Conservation (phyloP, 306 rosid genomes). For the Morella rubra region DNA sequence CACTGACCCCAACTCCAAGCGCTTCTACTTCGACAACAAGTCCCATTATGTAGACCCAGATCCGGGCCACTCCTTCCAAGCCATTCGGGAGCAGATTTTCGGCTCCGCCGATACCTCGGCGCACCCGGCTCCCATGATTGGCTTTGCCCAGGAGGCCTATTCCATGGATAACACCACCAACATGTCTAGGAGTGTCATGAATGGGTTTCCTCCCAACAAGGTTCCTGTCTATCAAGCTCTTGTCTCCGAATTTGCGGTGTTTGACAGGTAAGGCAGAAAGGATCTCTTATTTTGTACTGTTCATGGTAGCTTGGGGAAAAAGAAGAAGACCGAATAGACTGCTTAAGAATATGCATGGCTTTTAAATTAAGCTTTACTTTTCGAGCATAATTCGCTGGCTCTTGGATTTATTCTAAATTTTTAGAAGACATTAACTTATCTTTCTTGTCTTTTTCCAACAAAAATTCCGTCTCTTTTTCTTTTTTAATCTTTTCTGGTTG, state of each 20-base stretch:
- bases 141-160: slow-evolving; percentile 79
- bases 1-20: slow-evolving; percentile 51
- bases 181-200: slow-evolving; percentile 69
- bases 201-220: slow-evolving; percentile 63
- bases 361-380: too few relatives aligned
- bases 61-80: slow-evolving; percentile 93
- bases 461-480: too few relatives aligned
- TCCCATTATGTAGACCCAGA: slow-evolving; percentile 76
- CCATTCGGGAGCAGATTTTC: slow-evolving; percentile 75
- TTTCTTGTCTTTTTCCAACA: too few relatives aligned
- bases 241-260: slow-evolving; percentile 76
- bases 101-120: slow-evolving; percentile 49
- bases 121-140: slow-evolving; percentile 74
- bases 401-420: too few relatives aligned
- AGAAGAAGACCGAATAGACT: too few relatives aligned
- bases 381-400: too few relatives aligned
- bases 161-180: slow-evolving; percentile 63
- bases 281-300: too few relatives aligned
- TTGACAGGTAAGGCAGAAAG: slow-evolving; percentile 57
- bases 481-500: too few relatives aligned
- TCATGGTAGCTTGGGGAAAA: too few relatives aligned
- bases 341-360: too few relatives aligned
- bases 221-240: slow-evolving; percentile 65
- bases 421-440: too few relatives aligned
- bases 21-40: slow-evolving; percentile 42